Evolutionary conservation across 2,329 filamentous ascomycete genomes (phyloP).

Genomic region (Didymella pomorum): DNA sequence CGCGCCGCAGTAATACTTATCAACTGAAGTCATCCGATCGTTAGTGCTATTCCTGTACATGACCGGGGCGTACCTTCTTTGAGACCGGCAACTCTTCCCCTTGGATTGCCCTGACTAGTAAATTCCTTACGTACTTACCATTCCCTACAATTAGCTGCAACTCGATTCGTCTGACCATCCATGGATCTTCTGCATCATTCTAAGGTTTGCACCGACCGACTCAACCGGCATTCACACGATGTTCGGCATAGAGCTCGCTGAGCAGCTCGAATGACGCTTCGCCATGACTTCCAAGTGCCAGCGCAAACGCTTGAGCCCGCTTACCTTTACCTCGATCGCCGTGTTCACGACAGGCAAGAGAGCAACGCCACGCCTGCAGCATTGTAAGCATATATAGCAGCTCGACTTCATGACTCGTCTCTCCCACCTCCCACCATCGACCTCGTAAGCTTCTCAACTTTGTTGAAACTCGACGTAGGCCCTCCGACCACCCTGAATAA

Average conservation of each 20-base stretch:
- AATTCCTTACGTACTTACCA: not conserved
- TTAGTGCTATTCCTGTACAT: not conserved
- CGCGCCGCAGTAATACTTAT: constrained; percentile 9
- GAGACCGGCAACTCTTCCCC: not conserved
- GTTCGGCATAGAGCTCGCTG: not conserved
- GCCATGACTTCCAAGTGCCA: not conserved
- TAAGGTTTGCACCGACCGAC: no score
- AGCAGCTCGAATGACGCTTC: not conserved
- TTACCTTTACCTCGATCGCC: constrained; percentile 9
- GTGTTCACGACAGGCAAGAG: constrained; percentile 2
- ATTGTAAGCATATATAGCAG: not conserved
- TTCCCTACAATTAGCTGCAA: not conserved
- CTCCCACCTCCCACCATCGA: not conserved
- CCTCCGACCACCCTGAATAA: not conserved
- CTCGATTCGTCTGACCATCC: not conserved
- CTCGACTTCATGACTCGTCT: not conserved
- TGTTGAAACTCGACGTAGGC: not conserved
- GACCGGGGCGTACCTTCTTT: not conserved
- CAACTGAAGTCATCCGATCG: not conserved
- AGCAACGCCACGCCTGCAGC: not conserved
- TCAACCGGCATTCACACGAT: no score
- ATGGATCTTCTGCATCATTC: no score
- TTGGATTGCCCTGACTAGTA: not conserved
- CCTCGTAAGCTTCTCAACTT: not conserved
- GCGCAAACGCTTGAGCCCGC: not conserved